Evolutionary conservation across 768 basidiomycete genomes (phyloP).

Genomic region (Trametes meyenii): DNA sequence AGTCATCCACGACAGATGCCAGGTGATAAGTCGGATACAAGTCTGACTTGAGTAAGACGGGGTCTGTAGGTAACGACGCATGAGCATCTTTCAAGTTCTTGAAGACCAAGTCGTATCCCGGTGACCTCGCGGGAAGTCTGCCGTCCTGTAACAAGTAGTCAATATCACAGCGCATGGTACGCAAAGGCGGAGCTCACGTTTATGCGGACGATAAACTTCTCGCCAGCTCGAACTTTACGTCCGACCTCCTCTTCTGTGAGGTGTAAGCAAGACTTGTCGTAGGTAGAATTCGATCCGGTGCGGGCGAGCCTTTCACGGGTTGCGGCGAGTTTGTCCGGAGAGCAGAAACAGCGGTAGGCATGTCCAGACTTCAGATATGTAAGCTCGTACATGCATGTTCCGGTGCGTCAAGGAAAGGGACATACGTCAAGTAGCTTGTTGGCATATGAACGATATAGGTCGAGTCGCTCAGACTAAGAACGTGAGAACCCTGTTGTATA

Average conservation of each 20-base stretch:
- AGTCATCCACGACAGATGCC: constrained; percentile 94
- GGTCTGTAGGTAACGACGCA: constrained; percentile 82
- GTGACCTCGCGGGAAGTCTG: constrained; percentile 51
- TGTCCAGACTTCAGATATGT: constrained; percentile 62
- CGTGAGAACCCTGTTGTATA: background rate
- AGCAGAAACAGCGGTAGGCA: constrained; percentile 96
- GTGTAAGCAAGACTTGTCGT: constrained; percentile 88
- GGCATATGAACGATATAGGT: constrained; percentile 79
- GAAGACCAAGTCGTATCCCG: constrained; percentile 74
- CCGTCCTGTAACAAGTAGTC: constrained; percentile 49
- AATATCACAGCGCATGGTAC: background rate
- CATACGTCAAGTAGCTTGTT: constrained; percentile 75
- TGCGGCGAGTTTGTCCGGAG: constrained; percentile 64
- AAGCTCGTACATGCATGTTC: background rate
- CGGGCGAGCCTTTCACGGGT: constrained; percentile 73
- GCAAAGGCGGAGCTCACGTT: constrained; percentile 58
- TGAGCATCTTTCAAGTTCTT: constrained; percentile 74
- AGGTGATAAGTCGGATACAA: constrained; percentile 95
- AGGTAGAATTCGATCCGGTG: constrained; percentile 74
- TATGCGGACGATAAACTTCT: constrained; percentile 82
- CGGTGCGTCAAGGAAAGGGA: background rate
- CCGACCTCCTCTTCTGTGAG: constrained; percentile 85
- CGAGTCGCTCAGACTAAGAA: constrained; percentile 80
- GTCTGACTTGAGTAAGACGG: constrained; percentile 90
- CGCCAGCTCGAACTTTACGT: constrained; percentile 70